phyloP scores from a whole-genome alignment of 2,329 filamentous ascomycete species.

The Colletotrichum euphorbiae region DNA sequence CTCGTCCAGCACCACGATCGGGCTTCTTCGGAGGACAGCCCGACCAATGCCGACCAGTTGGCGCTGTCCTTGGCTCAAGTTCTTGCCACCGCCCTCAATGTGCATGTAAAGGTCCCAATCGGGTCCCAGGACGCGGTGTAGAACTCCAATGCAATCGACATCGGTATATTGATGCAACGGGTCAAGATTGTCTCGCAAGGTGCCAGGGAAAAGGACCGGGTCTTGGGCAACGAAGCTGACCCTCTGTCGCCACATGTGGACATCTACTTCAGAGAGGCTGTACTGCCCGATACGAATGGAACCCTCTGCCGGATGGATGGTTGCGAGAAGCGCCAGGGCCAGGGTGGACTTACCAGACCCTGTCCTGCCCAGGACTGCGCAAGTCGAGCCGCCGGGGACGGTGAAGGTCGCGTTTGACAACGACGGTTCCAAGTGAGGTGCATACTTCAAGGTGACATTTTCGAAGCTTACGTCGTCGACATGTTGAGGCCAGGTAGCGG shows the following conservation, averaged over 20 bases:
- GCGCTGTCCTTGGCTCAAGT: conserved; percentile 71
- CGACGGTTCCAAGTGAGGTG: conserved; percentile 79
- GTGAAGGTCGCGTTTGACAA: conserved; percentile 75
- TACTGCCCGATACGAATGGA: conserved; percentile 65
- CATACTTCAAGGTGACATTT: conserved; percentile 82
- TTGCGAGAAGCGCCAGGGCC: conserved; percentile 68
- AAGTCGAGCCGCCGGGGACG: conserved; percentile 74
- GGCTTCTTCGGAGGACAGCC: conserved; percentile 69
- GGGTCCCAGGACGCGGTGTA: conserved; percentile 69
- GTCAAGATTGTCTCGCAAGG: conserved; percentile 74
- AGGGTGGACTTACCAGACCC: conserved; percentile 89
- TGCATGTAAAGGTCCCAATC: conserved; percentile 61
- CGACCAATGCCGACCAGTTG: conserved; percentile 71
- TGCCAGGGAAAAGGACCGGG: conserved; percentile 70
- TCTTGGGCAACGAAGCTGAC: conserved; percentile 75
- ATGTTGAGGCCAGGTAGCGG: conserved; percentile 80
- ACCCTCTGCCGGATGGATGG: conserved; percentile 63
- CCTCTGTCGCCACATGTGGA: conserved; percentile 66
- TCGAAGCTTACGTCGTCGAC: conserved; percentile 81
- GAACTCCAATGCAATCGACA: conserved; percentile 59
- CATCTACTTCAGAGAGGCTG: conserved; percentile 64
- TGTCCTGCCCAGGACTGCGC: conserved; percentile 82
- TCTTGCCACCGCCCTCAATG: conserved; percentile 70
- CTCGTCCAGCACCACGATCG: conserved; percentile 73
- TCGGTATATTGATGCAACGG: conserved; percentile 70